Evolutionary conservation across 2,329 filamentous ascomycete species (phyloP), one percentile per base, ranked within the genome.

Genomic region (Stenocarpella maydis): DNA sequence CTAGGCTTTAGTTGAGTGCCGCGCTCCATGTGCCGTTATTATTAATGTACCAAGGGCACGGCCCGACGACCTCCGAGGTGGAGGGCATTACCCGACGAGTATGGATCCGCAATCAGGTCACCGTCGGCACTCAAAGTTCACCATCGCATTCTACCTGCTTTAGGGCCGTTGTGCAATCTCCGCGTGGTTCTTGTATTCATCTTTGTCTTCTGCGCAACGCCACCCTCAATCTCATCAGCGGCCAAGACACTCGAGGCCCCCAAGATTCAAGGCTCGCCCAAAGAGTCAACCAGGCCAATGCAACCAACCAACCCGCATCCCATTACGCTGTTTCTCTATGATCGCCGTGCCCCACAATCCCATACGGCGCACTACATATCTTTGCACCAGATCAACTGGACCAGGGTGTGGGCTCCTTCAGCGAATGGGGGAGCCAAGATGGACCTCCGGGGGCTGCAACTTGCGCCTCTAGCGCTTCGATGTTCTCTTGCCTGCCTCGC

Each of bases 401-500:
- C 4, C 41, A 47, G 26, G 10, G 7, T 19, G 17, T 34, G 7
- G 19, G 4, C 12, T 10, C n/a, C 9, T 26, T 58, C 28, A 58
- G 7, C 14, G n/a, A 39, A 58, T 67, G 3, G 65, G 52, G 15
- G 65, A 49, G 52, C 65, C 65, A 49, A 67, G 65, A 28, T 61
- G 45, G 37, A 69, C 52, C 2, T 37, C 19, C 37, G 64, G 63
- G n/a, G 41, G 37, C 34, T 67, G 24, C 43, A 39, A n/a, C 28
- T 21, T 47, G 55, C 55, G 54, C 37, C 84, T 79, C 80, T 86
- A 14, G 88, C 80, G 7, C 86, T 86, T 71, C 61, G 54, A 49
- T 15, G 49, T 39, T 69, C 88, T 79, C n/a, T 87, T 87, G 70
- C 80, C 90, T 14, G 90, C 86, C 75, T 90, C 87, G 21, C 65